These are phyloP conservation scores for Lepidium didymum DNA, from an alignment of 345 rosid genomes.

Conservation along the genomic window DNA sequence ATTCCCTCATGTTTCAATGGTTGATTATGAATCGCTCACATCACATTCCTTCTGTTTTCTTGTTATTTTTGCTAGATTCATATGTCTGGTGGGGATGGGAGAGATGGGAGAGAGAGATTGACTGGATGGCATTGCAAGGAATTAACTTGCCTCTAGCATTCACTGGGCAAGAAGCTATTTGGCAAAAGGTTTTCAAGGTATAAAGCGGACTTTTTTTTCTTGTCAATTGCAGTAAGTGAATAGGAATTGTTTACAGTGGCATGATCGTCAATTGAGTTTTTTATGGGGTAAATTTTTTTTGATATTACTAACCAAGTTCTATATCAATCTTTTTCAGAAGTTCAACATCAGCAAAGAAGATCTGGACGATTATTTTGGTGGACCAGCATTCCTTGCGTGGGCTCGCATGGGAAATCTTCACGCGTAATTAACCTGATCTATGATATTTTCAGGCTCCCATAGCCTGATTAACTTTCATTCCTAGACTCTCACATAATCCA, in stretches of 20 bases:
- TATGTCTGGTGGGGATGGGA: slow-evolving; percentile 96
- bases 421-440: slow-evolving; percentile 40
- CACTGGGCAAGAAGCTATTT: slow-evolving; percentile 88
- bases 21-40: background rate
- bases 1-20: background rate
- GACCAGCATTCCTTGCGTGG: slow-evolving; percentile 99
- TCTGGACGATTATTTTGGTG: slow-evolving; percentile 80
- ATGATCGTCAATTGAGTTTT: background rate
- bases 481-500: background rate
- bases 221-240: background rate
- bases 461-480: background rate
- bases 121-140: slow-evolving; percentile 99
- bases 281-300: background rate
- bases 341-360: slow-evolving; percentile 62
- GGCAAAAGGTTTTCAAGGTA: slow-evolving; percentile 93
- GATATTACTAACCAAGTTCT: background rate
- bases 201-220: background rate
- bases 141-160: slow-evolving; percentile 93
- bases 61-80: slow-evolving; percentile 48
- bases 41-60: background rate
- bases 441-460: background rate
- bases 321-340: slow-evolving; percentile 40
- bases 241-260: background rate
- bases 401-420: slow-evolving; percentile 99
- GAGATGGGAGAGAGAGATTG: slow-evolving; percentile 95